These are phyloP conservation scores for Taxawa tesnikishii DNA, from an alignment of 2,329 filamentous ascomycete genomes.

Conservation along the genomic window DNA sequence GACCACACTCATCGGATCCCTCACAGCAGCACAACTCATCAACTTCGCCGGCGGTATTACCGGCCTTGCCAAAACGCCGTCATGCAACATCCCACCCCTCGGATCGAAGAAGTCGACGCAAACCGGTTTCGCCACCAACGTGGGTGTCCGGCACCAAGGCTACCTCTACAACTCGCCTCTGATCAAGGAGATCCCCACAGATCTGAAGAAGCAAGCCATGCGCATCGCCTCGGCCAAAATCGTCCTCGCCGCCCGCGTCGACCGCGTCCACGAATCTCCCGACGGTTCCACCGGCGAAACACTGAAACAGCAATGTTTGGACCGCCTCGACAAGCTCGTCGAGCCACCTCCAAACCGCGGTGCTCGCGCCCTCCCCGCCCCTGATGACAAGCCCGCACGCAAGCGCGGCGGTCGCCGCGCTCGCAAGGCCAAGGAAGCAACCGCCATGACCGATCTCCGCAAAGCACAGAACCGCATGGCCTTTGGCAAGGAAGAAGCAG, in stretches of 20 bases:
- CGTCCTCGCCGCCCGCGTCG: conserved; percentile 82
- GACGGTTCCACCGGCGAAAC: conserved; percentile 76
- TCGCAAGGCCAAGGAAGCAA: conserved; percentile 89
- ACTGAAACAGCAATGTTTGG: conserved; percentile 69
- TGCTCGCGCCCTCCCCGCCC: conserved; percentile 72
- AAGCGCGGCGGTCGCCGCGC: conserved; percentile 87
- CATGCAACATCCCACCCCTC: conserved; percentile 83
- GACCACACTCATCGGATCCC: conserved; percentile 76
- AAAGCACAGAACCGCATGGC: conserved; percentile 95
- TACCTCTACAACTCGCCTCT: conserved; percentile 89
- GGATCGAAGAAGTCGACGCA: conserved; percentile 79
- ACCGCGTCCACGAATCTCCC: conserved; percentile 68
- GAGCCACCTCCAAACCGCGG: conserved; percentile 87
- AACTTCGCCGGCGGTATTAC: conserved; percentile 84
- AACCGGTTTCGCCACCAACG: conserved; percentile 81
- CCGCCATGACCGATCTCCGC: conserved; percentile 89
- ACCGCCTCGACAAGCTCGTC: conserved; percentile 82
- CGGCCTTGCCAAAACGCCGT: conserved; percentile 79
- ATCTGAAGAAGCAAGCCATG: conserved; percentile 87
- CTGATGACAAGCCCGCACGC: conserved; percentile 86
- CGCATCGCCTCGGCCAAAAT: conserved; percentile 90
- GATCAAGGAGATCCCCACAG: conserved; percentile 70
- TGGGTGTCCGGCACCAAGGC: conserved; percentile 80
- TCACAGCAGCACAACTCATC: conserved; percentile 91
- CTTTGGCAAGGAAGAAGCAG: conserved; percentile 90